Conservation (phyloP, 345 rosid species). For the Eutrema japonicum region DNA sequence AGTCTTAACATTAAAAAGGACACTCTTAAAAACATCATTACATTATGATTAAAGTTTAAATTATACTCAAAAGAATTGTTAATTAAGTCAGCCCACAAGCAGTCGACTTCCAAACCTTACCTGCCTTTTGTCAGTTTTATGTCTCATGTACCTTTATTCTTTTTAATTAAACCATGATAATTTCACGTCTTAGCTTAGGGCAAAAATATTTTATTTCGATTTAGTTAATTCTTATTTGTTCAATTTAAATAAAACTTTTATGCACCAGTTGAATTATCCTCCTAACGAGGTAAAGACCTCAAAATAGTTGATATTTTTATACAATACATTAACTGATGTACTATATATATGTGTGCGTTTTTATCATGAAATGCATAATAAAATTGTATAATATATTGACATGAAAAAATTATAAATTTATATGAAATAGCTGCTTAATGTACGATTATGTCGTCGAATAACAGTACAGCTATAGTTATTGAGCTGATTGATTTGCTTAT, state of each 20-base stretch:
- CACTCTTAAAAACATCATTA: constrained; percentile 64
- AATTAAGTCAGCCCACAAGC: constrained; percentile 88
- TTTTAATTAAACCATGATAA: constrained; percentile 21
- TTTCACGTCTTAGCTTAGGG: constrained; percentile 38
- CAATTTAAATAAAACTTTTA: neutral
- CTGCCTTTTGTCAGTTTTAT: constrained; percentile 85
- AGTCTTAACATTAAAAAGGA: constrained; percentile 26
- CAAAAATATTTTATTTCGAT: neutral
- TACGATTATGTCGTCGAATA: too few relatives aligned
- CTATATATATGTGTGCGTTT: neutral
- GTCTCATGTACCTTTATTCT: constrained; percentile 46
- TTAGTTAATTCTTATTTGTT: neutral
- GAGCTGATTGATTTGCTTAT: neutral
- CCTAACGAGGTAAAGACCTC: constrained; percentile 17
- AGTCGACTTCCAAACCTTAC: constrained; percentile 87
- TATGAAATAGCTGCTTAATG: too few relatives aligned
- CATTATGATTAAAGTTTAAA: constrained; percentile 80
- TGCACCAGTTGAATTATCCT: constrained; percentile 21
- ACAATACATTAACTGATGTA: neutral
- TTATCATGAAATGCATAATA: neutral
- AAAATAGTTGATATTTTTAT: neutral
- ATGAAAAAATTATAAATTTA: neutral
- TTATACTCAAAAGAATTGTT: constrained; percentile 44
- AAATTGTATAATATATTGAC: neutral
- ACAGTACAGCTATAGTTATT: neutral